Evolutionary conservation across 2,329 filamentous ascomycete species (phyloP), one percentile per base, ranked within the genome.

Genomic region (Fusarium pseudograminearum): DNA sequence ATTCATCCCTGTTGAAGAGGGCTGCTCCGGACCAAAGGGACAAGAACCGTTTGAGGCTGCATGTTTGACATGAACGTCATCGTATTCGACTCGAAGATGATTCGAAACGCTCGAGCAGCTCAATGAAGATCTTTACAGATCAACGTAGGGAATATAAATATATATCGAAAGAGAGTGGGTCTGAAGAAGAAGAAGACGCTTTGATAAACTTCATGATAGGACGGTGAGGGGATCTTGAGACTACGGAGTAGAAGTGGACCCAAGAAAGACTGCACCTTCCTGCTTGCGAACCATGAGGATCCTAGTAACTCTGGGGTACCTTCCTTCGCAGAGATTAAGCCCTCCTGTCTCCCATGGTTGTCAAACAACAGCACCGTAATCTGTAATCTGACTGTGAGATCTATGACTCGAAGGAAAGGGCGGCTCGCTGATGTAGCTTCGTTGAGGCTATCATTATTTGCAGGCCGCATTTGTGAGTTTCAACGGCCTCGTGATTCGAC

Each of bases 391-490:
- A 44, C 30, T 36, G 31, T 30, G 20, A 61, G 20, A 38, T 65
- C 41, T 41, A 55, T 69, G 55, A 56, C 48, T 55, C 47, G 44
- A 42, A 59, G 22, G 22, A 41, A 38, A 28, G 30, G 41, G 52
- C 28, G 41, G 31, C 33, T 31, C 30, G 45, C 31, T 22, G 11
- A 38, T 41, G 28, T 15, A 52, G n/a, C 33, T 12, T 41, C 11
- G 56, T 22, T 22, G 30, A 11, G 16, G 28, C n/a, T 26, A 8
- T 34, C 18, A 34, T 51, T 64, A 56, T 44, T 57, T 48, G 66
- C 62, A 71, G 62, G 71, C 65, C 72, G 65, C 64, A 74, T 52
- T 57, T 59, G 54, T 70, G 68, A 61, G 70, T 72, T 69, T 67
- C 55, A 56, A 53, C 52, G 55, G 38, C 66, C 72, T 72, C 72